phyloP scores from a whole-genome alignment of 2,329 filamentous ascomycete species.

The Zymoseptoria passerinii region DNA sequence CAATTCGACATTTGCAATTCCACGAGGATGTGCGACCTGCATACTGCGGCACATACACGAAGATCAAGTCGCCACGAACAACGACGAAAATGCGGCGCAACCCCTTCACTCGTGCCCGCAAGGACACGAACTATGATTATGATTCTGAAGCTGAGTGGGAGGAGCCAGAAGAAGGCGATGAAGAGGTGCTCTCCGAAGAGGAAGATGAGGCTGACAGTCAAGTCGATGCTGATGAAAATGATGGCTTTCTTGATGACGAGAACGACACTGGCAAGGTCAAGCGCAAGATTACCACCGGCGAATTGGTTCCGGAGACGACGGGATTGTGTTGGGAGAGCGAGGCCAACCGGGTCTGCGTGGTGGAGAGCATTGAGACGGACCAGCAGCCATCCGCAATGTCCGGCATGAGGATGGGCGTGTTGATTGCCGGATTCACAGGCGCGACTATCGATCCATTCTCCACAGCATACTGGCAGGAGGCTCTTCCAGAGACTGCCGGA shows the following conservation, averaged over 20 bases:
- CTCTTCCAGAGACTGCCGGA: conserved; percentile 17
- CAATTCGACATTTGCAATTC: conserved; percentile 57
- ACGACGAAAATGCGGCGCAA: conserved; percentile 43
- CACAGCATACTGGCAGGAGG: conserved; percentile 62
- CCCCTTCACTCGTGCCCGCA: conserved; percentile 49
- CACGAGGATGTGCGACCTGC: conserved; percentile 55
- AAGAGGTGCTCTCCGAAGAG: conserved; percentile 56
- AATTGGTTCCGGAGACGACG: conserved; percentile 67
- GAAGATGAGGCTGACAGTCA: conserved; percentile 63
- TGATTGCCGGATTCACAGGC: conserved; percentile 24
- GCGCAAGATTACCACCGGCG: conserved; percentile 52
- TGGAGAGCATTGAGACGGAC: conserved; percentile 37
- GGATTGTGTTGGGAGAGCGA: conserved; percentile 77
- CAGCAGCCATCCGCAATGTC: conserved; percentile 27
- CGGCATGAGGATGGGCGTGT: conserved; percentile 24
- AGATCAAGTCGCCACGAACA: conserved; percentile 41
- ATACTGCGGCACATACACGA: conserved; percentile 67
- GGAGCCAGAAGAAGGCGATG: conserved; percentile 60
- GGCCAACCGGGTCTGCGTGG: conserved; percentile 37
- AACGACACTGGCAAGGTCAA: conserved; percentile 55
- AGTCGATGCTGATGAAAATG: conserved; percentile 76
- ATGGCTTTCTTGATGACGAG: conserved; percentile 81
- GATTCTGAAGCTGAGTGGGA: conserved; percentile 82
- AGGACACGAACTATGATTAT: conserved; percentile 67
- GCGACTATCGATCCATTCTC: conserved; percentile 78